Evolutionary conservation across 2,329 filamentous ascomycete species (phyloP).

Genomic region (Torrubiella hemipterigena): DNA sequence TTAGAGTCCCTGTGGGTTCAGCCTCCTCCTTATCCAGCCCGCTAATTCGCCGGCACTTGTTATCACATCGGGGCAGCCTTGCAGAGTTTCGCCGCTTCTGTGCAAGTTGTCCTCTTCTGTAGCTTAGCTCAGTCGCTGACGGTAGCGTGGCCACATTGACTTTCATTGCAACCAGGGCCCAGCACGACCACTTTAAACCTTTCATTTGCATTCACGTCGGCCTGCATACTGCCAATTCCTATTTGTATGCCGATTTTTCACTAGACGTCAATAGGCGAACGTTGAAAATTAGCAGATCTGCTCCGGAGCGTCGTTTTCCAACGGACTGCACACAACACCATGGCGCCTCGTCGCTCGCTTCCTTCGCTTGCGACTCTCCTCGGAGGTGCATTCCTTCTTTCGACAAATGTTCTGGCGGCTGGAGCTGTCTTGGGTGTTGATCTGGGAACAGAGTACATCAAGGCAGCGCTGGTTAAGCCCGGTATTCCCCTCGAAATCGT

Average conservation of each 20-base stretch:
- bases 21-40: not conserved
- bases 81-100: too few relatives aligned
- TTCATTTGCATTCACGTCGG: not conserved
- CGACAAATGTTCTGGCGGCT: slow-evolving; percentile 36
- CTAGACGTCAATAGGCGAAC: too few relatives aligned
- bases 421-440: slow-evolving; percentile 84
- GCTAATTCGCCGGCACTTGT: slow-evolving; percentile 1
- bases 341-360: slow-evolving; percentile 20
- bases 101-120: slow-evolving; percentile 25
- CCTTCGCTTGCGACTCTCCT: slow-evolving; percentile 26
- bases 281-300: too few relatives aligned
- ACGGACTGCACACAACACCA: too few relatives aligned
- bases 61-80: slow-evolving; percentile 15
- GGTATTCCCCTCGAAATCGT: slow-evolving; percentile 97
- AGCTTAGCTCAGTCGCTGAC: slow-evolving; percentile 1
- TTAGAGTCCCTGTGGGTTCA: not conserved
- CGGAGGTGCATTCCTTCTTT: slow-evolving; percentile 22
- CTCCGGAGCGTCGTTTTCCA: too few relatives aligned
- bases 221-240: too few relatives aligned
- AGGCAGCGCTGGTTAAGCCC: slow-evolving; percentile 89
- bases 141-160: slow-evolving; percentile 6
- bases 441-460: slow-evolving; percentile 93
- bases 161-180: slow-evolving; percentile 2
- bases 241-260: too few relatives aligned
- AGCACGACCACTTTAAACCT: not conserved